phyloP scores from a whole-genome alignment of 192 early-diverging fungal genomes.

The Backusella parvicylindrica region DNA sequence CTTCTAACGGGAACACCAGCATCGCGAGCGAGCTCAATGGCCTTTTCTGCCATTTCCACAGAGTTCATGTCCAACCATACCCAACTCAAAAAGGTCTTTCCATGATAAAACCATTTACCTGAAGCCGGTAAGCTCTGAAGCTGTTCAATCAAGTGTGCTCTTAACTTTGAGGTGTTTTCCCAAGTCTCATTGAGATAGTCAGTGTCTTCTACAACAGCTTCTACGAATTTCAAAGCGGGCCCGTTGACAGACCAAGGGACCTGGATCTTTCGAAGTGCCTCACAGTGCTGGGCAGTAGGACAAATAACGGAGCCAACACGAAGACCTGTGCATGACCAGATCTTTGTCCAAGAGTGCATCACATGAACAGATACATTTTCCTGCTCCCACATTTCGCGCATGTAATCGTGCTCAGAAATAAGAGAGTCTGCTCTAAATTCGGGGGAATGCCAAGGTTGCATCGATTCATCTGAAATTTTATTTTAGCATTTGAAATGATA shows the following conservation, averaged over 20 bases:
- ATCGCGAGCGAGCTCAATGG: slow-evolving; percentile 58
- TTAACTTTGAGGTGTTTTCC: slow-evolving; percentile 68
- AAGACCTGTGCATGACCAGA: slow-evolving; percentile 91
- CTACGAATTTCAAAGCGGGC: slow-evolving; percentile 81
- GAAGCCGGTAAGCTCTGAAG: slow-evolving; percentile 25
- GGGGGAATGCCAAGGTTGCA: slow-evolving; percentile 90
- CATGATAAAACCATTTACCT: slow-evolving; percentile 62
- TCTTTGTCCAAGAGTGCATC: slow-evolving; percentile 93
- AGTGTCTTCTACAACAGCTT: slow-evolving; percentile 68
- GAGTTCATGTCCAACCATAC: slow-evolving; percentile 79
- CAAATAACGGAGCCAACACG: slow-evolving; percentile 86
- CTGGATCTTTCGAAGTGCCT: slow-evolving; percentile 72
- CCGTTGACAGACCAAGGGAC: slow-evolving; percentile 93
- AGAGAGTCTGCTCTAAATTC: slow-evolving; percentile 82
- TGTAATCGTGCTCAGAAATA: slow-evolving; percentile 67
- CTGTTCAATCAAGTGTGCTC: slow-evolving; percentile 49
- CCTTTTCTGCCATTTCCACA: slow-evolving; percentile 56
- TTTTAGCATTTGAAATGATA: background rate
- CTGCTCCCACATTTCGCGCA: slow-evolving; percentile 53
- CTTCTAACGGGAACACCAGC: slow-evolving; percentile 86
- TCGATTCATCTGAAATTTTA: slow-evolving; percentile 74
- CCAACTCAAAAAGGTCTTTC: slow-evolving; percentile 79
- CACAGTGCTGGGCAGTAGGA: slow-evolving; percentile 72
- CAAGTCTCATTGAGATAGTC: slow-evolving; percentile 77
- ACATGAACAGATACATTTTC: slow-evolving; percentile 77